Base-by-base conservation (phyloP, 2,329 filamentous ascomycete genomes). In the Fusarium siculi region DNA sequence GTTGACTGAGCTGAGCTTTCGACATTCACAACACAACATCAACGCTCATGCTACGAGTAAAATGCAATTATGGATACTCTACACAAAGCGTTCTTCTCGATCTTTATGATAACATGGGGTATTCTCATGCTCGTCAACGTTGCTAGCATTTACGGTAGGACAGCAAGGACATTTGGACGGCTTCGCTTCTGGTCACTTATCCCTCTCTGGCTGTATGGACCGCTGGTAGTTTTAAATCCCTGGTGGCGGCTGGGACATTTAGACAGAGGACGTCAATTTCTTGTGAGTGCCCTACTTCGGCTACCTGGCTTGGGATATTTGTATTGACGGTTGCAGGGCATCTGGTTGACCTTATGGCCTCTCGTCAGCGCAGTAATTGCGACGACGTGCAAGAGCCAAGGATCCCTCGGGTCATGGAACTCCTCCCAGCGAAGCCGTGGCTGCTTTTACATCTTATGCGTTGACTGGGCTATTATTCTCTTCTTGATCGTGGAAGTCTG, bases 271-370 rank as follows among this genome's bases (percentile, higher is more conserved):
- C 63, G 59, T 16, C 55, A 62, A 21, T 71, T 71, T 39, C 43
- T 71, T 3, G 68, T 71, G 3, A 14, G 66, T 43, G 1, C 5
- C 39, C 14, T 6, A 15, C 1, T 23, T 3, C 2, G 9, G 10
- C 5, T n/a, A 7, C 11, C 12, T 32, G 32, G 0, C 4, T 21
- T 4, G 1, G 9, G 7, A 4, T 4, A 7, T 16, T 7, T 9
- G 5, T 40, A n/a, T n/a, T 70, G 15, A 54, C 16, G 1, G 1
- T 0, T 0, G 2, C 0, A 71, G 68, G 68, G 68, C 4, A 66
- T 71, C 7, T 71, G 66, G 66, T 8, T 71, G 9, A 11, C 39
- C 4, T 25, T 71, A 46, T 71, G 68, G 68, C 61, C 68, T 11
- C 16, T 71, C 2, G 1, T 67, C 7, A 71, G 68, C 16, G 37